Evolutionary conservation across 768 basidiomycete species (phyloP).

Genomic region (Ramaria sp.): DNA sequence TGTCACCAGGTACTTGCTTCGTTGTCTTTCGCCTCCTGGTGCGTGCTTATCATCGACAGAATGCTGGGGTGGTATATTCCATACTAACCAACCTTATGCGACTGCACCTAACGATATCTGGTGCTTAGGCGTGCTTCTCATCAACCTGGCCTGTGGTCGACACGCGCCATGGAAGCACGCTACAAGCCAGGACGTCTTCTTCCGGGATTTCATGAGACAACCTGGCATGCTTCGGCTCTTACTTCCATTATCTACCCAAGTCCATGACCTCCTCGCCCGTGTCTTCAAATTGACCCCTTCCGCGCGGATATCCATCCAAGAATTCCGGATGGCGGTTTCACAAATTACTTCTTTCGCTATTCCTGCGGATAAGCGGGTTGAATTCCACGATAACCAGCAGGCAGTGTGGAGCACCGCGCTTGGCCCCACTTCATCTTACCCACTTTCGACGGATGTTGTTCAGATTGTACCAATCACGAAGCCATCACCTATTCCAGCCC

Average conservation of each 20-base stretch:
- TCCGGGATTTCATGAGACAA: constrained; percentile 78
- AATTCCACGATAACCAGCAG: background rate
- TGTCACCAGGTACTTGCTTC: constrained; percentile 71
- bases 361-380: background rate
- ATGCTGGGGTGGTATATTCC: constrained; percentile 72
- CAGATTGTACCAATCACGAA: background rate
- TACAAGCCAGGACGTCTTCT: constrained; percentile 71
- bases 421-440: background rate
- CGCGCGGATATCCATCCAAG: constrained; percentile 33
- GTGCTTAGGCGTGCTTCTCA: constrained; percentile 92
- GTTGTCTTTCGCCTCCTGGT: constrained; percentile 13
- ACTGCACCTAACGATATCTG: constrained; percentile 90
- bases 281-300: constrained; percentile 66
- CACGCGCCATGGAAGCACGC: constrained; percentile 91
- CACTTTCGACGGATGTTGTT: background rate
- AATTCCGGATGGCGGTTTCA: constrained; percentile 15
- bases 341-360: background rate
- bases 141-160: constrained; percentile 89
- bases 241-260: constrained; percentile 66
- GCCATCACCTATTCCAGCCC: background rate
- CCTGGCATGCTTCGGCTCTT: constrained; percentile 72
- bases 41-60: constrained; percentile 35
- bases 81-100: constrained; percentile 60
- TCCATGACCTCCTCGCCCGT: constrained; percentile 64
- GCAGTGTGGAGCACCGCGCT: background rate